phyloP scores from a whole-genome alignment of 2,329 filamentous ascomycete species.

The Fusarium robinianum region DNA sequence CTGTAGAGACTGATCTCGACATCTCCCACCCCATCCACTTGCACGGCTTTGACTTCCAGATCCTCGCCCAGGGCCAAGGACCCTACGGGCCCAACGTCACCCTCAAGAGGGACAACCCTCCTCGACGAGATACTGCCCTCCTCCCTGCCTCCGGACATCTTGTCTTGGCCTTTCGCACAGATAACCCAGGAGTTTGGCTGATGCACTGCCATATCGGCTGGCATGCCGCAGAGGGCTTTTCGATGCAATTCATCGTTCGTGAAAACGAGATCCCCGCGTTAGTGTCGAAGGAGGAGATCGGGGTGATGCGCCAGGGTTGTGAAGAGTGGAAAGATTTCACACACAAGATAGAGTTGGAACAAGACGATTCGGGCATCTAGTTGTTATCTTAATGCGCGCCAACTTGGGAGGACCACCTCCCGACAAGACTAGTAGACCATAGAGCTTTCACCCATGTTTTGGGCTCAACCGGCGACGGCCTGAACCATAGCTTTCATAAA shows the following conservation, averaged over 20 bases:
- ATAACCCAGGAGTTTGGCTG: conserved; percentile 56
- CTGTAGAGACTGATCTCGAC: conserved; percentile 32
- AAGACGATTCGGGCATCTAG: conserved; percentile 29
- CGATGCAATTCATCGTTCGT: conserved; percentile 31
- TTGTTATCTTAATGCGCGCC: too few species aligned
- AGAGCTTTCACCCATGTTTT: conserved; percentile 4
- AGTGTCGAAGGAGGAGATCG: conserved; percentile 19
- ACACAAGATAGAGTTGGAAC: conserved; percentile 17
- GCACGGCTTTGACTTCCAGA: conserved; percentile 43
- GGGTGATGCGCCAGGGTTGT: conserved; percentile 20
- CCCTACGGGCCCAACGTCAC: conserved; percentile 28
- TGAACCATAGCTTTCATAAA: conserved; percentile 12
- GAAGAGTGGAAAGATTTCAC: conserved; percentile 22
- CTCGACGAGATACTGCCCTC: conserved; percentile 57
- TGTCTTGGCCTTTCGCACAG: conserved; percentile 53
- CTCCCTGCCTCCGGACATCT: conserved; percentile 51
- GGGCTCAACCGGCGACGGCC: not conserved
- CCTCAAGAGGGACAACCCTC: conserved; percentile 47
- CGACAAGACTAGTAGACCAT: too few species aligned
- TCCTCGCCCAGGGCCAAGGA: conserved; percentile 36
- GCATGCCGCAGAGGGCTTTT: conserved; percentile 33
- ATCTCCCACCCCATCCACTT: conserved; percentile 45
- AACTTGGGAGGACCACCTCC: too few species aligned
- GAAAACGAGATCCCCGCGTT: conserved; percentile 27
- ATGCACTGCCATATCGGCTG: conserved; percentile 55